These are phyloP conservation scores for Vitis hybrid DNA, from an alignment of 177 flowering plant genomes.

Conservation along the genomic window DNA sequence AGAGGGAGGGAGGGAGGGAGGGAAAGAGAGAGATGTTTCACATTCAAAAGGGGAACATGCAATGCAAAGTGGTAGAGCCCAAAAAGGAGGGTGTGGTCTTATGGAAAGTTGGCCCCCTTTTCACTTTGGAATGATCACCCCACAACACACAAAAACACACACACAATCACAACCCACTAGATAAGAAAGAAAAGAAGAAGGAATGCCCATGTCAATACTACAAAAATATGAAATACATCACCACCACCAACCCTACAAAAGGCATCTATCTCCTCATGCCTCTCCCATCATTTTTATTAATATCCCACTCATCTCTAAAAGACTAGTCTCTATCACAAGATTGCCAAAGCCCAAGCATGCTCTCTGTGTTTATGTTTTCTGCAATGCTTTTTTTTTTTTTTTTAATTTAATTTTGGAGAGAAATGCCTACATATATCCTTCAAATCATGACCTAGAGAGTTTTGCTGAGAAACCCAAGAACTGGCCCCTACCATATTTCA, in stretches of 20 bases:
- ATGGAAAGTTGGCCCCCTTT: slow-evolving; percentile 38
- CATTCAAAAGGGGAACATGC: slow-evolving; percentile 22
- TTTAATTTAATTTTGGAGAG: too few species aligned
- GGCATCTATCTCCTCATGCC: slow-evolving; percentile 5
- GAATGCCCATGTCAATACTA: slow-evolving; percentile 17
- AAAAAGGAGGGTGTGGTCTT: slow-evolving; percentile 13
- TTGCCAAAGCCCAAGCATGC: slow-evolving; percentile 12
- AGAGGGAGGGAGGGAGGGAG: too few species aligned
- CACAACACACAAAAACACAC: slow-evolving; percentile 3
- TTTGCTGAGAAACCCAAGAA: too few species aligned
- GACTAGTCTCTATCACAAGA: slow-evolving; percentile 25
- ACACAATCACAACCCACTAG: slow-evolving; percentile 12
- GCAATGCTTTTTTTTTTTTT: background rate
- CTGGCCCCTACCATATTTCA: too few species aligned
- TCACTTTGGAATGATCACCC: slow-evolving; percentile 35
- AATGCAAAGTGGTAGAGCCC: slow-evolving; percentile 27
- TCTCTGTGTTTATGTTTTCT: slow-evolving; percentile 2
- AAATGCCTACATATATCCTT: too few species aligned
- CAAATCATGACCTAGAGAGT: too few species aligned
- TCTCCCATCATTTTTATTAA: slow-evolving; percentile 6
- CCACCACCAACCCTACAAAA: slow-evolving; percentile 7
- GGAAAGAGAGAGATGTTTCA: too few species aligned
- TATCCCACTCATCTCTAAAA: slow-evolving; percentile 2
- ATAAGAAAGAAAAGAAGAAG: background rate
- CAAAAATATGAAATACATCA: background rate